Percentiles rank a stretch among this genome's conserved stretches.
phyloP scores from a whole-genome alignment of 495 filamentous ascomycete genomes.

The Talaromyces stipitatus region DNA sequence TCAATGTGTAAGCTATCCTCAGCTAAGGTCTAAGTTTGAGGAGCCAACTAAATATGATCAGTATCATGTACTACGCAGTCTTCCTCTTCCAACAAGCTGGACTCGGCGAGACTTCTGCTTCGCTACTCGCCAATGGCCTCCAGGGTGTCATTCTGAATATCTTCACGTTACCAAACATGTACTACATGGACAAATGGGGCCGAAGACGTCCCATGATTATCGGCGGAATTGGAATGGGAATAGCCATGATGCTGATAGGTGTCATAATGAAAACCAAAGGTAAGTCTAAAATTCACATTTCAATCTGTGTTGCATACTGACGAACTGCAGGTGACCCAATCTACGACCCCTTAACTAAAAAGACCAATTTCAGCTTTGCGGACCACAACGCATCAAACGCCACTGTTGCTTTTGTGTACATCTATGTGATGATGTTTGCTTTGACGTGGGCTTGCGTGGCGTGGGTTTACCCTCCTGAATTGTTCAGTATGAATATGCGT shows the following conservation, averaged over 20 bases:
- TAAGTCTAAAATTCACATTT: neutral
- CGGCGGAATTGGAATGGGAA: slow-evolving; percentile 18
- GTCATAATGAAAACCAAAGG: slow-evolving; percentile 20
- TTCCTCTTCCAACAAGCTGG: slow-evolving; percentile 21
- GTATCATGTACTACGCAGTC: slow-evolving; percentile 24
- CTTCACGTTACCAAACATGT: slow-evolving; percentile 19
- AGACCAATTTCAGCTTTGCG: slow-evolving; percentile 17
- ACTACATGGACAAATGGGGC: slow-evolving; percentile 19
- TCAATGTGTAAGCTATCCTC: slow-evolving; percentile 18
- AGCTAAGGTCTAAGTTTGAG: too few species aligned
- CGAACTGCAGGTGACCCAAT: slow-evolving; percentile 13
- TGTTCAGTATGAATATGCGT: slow-evolving; percentile 13
- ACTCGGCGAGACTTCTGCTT: slow-evolving; percentile 10
- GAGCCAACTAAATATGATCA: neutral
- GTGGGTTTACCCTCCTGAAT: slow-evolving; percentile 15
- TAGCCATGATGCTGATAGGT: slow-evolving; percentile 21
- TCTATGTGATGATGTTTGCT: slow-evolving; percentile 14
- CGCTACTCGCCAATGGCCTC: slow-evolving; percentile 19
- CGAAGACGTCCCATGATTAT: slow-evolving; percentile 18
- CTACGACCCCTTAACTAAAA: slow-evolving; percentile 16
- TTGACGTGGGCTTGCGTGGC: slow-evolving; percentile 16
- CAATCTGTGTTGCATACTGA: neutral
- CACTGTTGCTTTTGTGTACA: slow-evolving; percentile 15
- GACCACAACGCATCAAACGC: slow-evolving; percentile 11
- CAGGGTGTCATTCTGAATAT: slow-evolving; percentile 18